Evolutionary conservation across 2,329 filamentous ascomycete species (phyloP).

Genomic region (Botrytis tulipae): DNA sequence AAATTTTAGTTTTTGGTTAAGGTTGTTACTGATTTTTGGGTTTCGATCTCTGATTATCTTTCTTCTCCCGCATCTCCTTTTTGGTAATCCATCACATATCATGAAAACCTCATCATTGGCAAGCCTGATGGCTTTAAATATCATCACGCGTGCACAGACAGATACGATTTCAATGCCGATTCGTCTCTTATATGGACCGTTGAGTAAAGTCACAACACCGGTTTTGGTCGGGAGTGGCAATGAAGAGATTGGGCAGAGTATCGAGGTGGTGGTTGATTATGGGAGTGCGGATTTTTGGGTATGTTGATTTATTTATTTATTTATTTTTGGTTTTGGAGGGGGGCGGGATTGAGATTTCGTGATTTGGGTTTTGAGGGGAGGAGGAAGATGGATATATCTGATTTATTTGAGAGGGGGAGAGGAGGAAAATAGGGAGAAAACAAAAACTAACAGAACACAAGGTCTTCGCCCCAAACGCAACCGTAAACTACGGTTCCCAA

Average conservation of each 20-base stretch:
- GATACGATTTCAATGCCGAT: conserved; percentile 5
- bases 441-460: background rate
- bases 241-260: background rate
- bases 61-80: background rate
- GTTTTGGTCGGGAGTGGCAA: background rate
- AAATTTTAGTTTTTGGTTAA: background rate
- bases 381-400: background rate
- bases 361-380: background rate
- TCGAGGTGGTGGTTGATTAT: conserved; percentile 19
- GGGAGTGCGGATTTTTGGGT: conserved; percentile 20
- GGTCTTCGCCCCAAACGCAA: conserved; percentile 16
- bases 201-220: conserved; percentile 2
- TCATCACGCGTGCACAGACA: background rate
- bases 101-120: background rate
- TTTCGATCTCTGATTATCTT: no score
- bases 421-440: background rate
- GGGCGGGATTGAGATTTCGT: background rate
- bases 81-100: background rate
- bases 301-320: background rate
- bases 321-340: background rate
- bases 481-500: conserved; percentile 9
- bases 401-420: background rate
- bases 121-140: conserved; percentile 1
- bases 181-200: background rate
- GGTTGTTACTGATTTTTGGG: background rate